Base-by-base conservation (phyloP, 345 rosid genomes). In the Nephelium lappaceum region DNA sequence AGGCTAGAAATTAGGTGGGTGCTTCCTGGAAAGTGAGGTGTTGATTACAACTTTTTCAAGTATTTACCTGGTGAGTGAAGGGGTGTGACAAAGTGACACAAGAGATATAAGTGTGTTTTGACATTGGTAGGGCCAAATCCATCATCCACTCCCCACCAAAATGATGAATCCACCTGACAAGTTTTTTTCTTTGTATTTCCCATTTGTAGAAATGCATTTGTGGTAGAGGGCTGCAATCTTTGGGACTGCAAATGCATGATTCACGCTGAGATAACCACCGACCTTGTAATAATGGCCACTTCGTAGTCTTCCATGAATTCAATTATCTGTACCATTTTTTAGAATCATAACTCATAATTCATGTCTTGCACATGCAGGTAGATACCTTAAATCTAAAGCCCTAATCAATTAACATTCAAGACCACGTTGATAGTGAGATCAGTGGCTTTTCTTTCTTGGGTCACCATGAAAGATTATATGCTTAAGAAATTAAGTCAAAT, bases 101-200 rank as follows among this genome's bases (percentile, higher is more conserved):
- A 69, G 47, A 39, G 38, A 45, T 43, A 43, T 60, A 57, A 49
- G 71, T 47, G 63, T 38, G 25, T 73, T 10, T 55, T 60, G 49
- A 19, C 0, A 24, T 2, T 42, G 55, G 79, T 76, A 75, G 73
- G 83, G 69, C 68, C 51, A 55, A 55, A 9, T 31, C 16, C 61
- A 43, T 49, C 23, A 76, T 71, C 83, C 68, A 71, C 27, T 71
- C 77, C 77, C 75, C 39, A 74, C 75, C 62, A 62, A 60, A 60
- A 77, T 73, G 60, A 77, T 61, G 74, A 68, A 73, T 62, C 49
- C 62, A 81, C 53, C 69, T 75, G 76, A 69, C 57, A 75, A 62
- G 36, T 12, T 11, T 53, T 9, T 41, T 8, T 18, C 62, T 75
- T 58, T 47, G n/a, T 53, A 16, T 55, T 8, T 75, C 58, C 75